Evolutionary conservation across 306 rosid genomes (phyloP), one percentile per base, ranked within the genome.

Genomic region (Prunus davidiana): DNA sequence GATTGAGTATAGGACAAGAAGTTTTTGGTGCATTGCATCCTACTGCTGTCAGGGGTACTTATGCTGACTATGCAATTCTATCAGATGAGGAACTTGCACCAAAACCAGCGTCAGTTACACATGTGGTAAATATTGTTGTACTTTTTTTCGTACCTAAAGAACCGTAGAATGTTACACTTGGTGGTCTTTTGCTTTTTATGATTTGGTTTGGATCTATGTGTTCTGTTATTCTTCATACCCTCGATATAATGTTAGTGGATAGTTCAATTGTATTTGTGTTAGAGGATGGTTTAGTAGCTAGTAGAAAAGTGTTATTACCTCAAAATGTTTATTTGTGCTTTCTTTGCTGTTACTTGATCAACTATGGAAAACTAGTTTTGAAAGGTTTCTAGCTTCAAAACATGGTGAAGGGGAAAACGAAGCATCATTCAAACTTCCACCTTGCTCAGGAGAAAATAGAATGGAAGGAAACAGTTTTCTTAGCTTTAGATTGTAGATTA

Each of bases 11-110:
- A 11, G 97, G 99, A 3, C 87, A 92, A 78, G 85, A 89, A 74
- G 99, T 95, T 79, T 95, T 95, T 74, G 99, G 99, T 82, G 99
- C 99, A 12, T 83, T 95, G 91, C 99, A 92, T 89, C 97, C 99
- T 13, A 95, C 99, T 79, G 97, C 99, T 10, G 64, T 90, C 18
- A 89, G 99, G 85, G 99, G 99, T 75, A 95, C 99, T 82, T 95
- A 95, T 75, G 28, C 96, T 61, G 99, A 95, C 62, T 92, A 90
- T 87, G 97, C 97, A 14, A 81, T 95, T 86, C 97, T 95, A 66
- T 82, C 93, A 0, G 86, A 88, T 62, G 97, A 92, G 5, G 98
- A 96, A 80, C 86, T 96, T 82, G 81, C 90, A 66, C 56, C 75
- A 10, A 96, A 96, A 81, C 97, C 99, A 19, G 73, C 34, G 46